These are phyloP conservation scores for Leccinum solheimii DNA, from an alignment of 1,284 basidiomycete species.

Conservation along the genomic window DNA sequence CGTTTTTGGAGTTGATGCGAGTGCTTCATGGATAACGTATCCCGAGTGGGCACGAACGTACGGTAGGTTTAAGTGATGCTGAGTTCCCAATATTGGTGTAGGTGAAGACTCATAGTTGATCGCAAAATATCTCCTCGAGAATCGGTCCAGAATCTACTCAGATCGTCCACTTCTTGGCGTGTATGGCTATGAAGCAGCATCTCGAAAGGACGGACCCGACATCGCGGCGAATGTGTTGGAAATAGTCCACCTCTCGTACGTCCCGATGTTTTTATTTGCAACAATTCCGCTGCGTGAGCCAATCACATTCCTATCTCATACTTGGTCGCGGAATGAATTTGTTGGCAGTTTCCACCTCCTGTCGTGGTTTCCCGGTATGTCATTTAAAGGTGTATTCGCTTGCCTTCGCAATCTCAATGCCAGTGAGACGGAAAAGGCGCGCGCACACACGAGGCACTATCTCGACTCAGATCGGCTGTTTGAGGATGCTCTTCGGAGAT, in stretches of 20 bases:
- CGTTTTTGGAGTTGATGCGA: background rate
- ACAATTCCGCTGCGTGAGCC: background rate
- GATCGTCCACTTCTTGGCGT: background rate
- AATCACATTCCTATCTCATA: background rate
- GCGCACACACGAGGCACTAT: background rate
- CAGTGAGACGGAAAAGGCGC: background rate
- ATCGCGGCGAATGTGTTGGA: background rate
- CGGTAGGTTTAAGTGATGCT: background rate
- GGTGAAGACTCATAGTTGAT: background rate
- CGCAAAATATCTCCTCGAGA: background rate
- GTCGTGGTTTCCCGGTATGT: background rate
- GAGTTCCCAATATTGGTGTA: conserved; percentile 6
- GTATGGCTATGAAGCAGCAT: background rate
- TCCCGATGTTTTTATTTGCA: background rate
- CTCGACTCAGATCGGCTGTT: background rate
- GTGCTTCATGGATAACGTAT: conserved; percentile 12
- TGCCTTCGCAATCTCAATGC: background rate
- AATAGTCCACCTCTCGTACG: background rate
- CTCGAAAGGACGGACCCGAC: background rate
- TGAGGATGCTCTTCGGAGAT: background rate
- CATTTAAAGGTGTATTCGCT: background rate
- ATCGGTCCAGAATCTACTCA: background rate
- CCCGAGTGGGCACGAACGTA: conserved; percentile 16
- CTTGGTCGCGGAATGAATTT: background rate
- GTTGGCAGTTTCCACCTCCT: background rate